Conservation (phyloP, 805 yeast genomes). For the Lachancea meyersii region DNA sequence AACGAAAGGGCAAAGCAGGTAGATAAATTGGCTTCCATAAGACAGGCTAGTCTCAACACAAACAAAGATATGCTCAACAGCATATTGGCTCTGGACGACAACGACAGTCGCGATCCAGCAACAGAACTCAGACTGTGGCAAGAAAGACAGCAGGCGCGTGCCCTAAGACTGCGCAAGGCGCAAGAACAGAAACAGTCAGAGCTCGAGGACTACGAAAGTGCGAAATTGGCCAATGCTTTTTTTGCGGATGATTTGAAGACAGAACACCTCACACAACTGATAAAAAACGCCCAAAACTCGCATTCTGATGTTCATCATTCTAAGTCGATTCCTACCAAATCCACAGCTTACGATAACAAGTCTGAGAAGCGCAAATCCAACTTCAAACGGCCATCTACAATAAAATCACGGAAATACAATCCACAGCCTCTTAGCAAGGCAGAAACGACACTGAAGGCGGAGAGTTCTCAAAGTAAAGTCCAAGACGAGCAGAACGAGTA, state of each 20-base stretch:
- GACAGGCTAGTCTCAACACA: conserved; percentile 12
- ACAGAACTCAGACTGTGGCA: conserved; percentile 22
- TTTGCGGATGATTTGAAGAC: not conserved
- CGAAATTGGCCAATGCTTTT: conserved; percentile 12
- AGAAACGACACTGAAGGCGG: not conserved
- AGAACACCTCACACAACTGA: not conserved
- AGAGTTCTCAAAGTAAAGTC: not conserved
- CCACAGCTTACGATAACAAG: too few species aligned
- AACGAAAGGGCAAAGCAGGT: not conserved
- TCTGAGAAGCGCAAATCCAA: conserved; percentile 1
- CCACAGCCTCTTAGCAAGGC: conserved; percentile 1
- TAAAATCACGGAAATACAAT: conserved; percentile 1
- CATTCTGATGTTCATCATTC: not conserved
- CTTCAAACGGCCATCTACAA: not conserved
- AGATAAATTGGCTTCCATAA: conserved; percentile 3
- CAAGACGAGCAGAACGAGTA: conserved; percentile 15
- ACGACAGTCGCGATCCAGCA: conserved; percentile 23
- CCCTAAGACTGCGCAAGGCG: conserved; percentile 17
- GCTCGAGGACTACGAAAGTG: conserved; percentile 24
- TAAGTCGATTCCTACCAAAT: not conserved
- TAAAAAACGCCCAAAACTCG: not conserved
- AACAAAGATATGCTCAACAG: conserved; percentile 22
- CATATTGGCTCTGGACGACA: conserved; percentile 22
- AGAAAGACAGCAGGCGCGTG: conserved; percentile 19
- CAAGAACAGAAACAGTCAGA: conserved; percentile 23